phyloP scores from a whole-genome alignment of 148 eudicot genomes.

The Diospyros lotus region DNA sequence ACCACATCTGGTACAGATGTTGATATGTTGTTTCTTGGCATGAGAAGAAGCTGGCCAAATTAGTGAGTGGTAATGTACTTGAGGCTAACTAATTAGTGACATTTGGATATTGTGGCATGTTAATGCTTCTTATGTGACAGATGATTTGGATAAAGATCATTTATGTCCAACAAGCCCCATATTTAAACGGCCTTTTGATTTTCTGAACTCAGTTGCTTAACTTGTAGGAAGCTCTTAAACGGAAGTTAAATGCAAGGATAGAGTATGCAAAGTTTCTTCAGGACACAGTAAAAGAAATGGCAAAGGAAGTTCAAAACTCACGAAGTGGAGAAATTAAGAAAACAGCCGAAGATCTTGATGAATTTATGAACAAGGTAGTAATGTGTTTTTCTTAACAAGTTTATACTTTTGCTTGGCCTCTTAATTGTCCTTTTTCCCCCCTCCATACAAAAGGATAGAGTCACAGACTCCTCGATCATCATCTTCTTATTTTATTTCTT shows the following conservation, averaged over 20 bases:
- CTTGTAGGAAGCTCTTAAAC: constrained; percentile 64
- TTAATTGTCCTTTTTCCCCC: too few relatives aligned
- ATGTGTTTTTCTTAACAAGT: neutral
- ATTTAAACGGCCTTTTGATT: constrained; percentile 2
- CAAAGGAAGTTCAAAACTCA: constrained; percentile 79
- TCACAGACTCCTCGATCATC: too few relatives aligned
- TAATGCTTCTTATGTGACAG: neutral
- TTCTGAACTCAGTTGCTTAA: constrained; percentile 4
- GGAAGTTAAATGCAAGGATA: constrained; percentile 69
- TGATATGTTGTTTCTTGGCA: neutral
- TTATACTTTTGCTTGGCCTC: too few relatives aligned
- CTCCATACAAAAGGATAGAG: too few relatives aligned
- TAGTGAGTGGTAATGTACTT: neutral
- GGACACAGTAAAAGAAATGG: constrained; percentile 89
- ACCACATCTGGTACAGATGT: neutral
- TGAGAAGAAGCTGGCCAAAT: neutral
- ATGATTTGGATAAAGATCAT: neutral
- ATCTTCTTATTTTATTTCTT: neutral
- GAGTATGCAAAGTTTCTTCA: constrained; percentile 91
- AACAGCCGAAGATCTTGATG: constrained; percentile 86
- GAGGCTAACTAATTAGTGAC: neutral
- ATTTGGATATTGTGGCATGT: neutral
- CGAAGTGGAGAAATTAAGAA: constrained; percentile 70
- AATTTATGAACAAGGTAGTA: constrained; percentile 62
- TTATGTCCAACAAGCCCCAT: neutral